Conservation (phyloP, 1,139 yeast species). For the Sugiyamaella japonica region DNA sequence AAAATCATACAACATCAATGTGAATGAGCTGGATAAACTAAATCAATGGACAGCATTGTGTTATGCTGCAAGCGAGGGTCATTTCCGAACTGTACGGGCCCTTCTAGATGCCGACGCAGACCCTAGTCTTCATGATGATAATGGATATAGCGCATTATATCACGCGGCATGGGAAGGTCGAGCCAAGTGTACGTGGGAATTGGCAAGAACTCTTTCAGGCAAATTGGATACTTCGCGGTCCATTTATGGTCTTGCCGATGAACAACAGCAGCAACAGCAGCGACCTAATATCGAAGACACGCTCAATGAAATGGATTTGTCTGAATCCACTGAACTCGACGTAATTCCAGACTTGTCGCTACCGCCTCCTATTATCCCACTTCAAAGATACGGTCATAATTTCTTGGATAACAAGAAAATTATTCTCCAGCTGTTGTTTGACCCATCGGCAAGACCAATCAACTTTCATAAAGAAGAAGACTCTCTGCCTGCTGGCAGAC, state of each 20-base stretch:
- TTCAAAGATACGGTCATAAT: constrained; percentile 92
- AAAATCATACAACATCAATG: constrained; percentile 70
- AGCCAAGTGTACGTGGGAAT: constrained; percentile 68
- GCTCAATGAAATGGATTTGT: constrained; percentile 33
- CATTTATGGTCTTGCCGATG: constrained; percentile 11
- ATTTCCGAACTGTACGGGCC: constrained; percentile 65
- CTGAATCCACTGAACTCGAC: constrained; percentile 48
- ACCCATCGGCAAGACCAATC: constrained; percentile 49
- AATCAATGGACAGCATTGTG: constrained; percentile 94
- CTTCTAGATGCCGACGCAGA: constrained; percentile 74
- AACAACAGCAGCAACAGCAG: neutral
- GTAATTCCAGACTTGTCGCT: constrained; percentile 85
- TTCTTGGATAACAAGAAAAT: constrained; percentile 81
- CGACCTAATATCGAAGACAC: constrained; percentile 22
- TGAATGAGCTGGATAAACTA: constrained; percentile 77
- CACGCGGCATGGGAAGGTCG: constrained; percentile 96
- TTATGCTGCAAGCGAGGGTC: constrained; percentile 88
- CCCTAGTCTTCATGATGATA: constrained; percentile 73
- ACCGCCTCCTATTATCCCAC: constrained; percentile 95
- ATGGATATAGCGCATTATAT: constrained; percentile 77
- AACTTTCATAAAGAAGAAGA: constrained; percentile 42
- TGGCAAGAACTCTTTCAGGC: constrained; percentile 41
- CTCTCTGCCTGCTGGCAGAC: constrained; percentile 49
- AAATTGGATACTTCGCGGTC: constrained; percentile 28
- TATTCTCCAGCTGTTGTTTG: constrained; percentile 70